Conservation (phyloP, 345 rosid genomes). For the Linum trigynum region DNA sequence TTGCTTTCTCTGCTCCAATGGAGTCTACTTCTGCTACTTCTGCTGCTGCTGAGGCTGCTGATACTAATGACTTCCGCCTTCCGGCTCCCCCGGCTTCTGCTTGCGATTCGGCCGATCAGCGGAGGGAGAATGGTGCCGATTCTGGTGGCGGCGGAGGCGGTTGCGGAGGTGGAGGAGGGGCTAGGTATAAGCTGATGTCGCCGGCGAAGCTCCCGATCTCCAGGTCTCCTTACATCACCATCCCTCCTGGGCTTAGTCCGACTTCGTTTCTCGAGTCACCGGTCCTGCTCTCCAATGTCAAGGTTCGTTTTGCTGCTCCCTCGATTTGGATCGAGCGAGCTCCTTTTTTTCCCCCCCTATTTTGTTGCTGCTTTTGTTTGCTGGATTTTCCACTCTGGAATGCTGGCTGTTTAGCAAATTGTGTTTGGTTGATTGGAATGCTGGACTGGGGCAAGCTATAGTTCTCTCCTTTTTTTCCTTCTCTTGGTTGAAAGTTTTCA, state of each 20-base stretch:
- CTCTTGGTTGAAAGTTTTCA: not conserved
- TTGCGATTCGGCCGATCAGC: not conserved
- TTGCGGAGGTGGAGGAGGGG: constrained; percentile 24
- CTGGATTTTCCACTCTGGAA: no score
- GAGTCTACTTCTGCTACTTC: not conserved
- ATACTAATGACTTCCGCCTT: constrained; percentile 8
- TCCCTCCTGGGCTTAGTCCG: constrained; percentile 87
- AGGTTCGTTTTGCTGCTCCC: constrained; percentile 33
- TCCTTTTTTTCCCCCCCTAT: constrained; percentile 1
- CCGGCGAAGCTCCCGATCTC: constrained; percentile 99
- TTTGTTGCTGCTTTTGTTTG: constrained; percentile 2
- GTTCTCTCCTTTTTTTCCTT: not conserved
- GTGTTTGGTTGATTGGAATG: no score
- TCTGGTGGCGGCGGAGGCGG: not conserved
- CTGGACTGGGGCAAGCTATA: no score
- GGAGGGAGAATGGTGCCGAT: constrained; percentile 6
- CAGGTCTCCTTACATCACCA: constrained; percentile 56
- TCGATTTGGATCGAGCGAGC: not conserved
- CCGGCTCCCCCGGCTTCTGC: not conserved
- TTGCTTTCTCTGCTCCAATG: not conserved
- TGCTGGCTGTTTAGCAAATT: no score
- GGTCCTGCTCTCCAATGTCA: constrained; percentile 77
- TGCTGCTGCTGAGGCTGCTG: constrained; percentile 6
- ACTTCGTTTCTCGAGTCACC: constrained; percentile 94
- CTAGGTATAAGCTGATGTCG: constrained; percentile 90